Percentiles rank a stretch among this genome's conserved stretches.
Conservation (phyloP, 2,329 filamentous ascomycete genomes). For the Penicillium sp. region DNA sequence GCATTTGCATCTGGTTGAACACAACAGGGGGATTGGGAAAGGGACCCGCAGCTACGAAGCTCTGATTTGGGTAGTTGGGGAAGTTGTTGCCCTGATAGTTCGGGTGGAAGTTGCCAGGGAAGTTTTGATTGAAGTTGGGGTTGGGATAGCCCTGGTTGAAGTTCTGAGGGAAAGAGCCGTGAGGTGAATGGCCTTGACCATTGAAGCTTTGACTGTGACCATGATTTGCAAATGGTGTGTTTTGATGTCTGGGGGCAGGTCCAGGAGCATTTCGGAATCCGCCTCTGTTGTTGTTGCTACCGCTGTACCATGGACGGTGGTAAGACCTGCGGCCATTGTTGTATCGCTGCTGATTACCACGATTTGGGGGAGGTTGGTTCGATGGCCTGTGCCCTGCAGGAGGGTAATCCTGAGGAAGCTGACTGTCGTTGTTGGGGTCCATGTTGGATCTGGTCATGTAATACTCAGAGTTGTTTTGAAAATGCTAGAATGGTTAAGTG, state of each 20-base stretch:
- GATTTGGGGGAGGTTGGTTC: background rate
- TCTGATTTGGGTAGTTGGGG: background rate
- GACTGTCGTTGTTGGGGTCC: slow-evolving; percentile 8
- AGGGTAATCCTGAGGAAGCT: background rate
- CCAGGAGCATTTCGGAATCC: background rate
- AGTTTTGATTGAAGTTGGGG: background rate
- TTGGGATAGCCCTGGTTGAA: slow-evolving; percentile 5
- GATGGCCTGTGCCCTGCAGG: background rate
- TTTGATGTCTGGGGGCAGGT: background rate
- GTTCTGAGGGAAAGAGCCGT: background rate
- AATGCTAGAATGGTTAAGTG: slow-evolving; percentile 10
- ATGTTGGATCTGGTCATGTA: slow-evolving; percentile 19
- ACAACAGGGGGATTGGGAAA: background rate
- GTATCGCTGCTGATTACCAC: slow-evolving; percentile 1
- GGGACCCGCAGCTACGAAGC: background rate
- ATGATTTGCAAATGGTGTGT: background rate
- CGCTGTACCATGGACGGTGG: slow-evolving; percentile 4
- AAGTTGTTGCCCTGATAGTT: background rate
- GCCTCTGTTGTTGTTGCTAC: background rate
- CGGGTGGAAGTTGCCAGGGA: background rate
- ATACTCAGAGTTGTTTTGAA: slow-evolving; percentile 15
- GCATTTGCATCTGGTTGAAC: slow-evolving; percentile 1
- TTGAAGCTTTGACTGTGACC: background rate
- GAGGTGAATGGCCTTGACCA: background rate
- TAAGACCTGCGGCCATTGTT: slow-evolving; percentile 2